These are phyloP conservation scores for Domatiomyces globalis DNA, from an alignment of 2,329 filamentous ascomycete species.

Conservation along the genomic window DNA sequence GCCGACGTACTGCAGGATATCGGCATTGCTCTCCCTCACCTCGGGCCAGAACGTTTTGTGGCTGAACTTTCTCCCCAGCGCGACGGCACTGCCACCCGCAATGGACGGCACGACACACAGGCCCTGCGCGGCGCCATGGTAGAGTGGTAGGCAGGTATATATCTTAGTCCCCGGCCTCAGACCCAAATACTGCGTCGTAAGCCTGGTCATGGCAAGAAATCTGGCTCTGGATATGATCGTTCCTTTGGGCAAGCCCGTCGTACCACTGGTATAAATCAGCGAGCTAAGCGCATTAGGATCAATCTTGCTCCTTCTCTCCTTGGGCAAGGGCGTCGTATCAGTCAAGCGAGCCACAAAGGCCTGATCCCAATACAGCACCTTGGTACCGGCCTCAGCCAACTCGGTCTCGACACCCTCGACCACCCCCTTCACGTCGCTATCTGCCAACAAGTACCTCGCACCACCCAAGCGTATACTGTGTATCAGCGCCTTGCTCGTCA, in stretches of 20 bases:
- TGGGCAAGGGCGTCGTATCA: constrained; percentile 38
- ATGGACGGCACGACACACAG: constrained; percentile 33
- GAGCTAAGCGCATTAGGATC: constrained; percentile 42
- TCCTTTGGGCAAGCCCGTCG: constrained; percentile 58
- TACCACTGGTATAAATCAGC: constrained; percentile 65
- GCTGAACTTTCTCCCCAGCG: constrained; percentile 25
- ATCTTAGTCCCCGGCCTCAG: constrained; percentile 40
- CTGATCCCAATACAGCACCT: constrained; percentile 41
- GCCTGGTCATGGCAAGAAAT: constrained; percentile 16
- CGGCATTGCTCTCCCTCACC: constrained; percentile 28
- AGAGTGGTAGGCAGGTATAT: constrained; percentile 65
- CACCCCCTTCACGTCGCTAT: constrained; percentile 39
- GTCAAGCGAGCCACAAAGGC: constrained; percentile 30
- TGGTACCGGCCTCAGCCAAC: constrained; percentile 41
- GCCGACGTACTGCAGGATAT: constrained; percentile 44
- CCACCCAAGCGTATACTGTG: constrained; percentile 50
- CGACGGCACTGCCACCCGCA: constrained; percentile 37
- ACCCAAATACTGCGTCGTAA: constrained; percentile 21
- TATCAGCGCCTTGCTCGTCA: constrained; percentile 47
- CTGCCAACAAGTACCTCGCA: constrained; percentile 44
- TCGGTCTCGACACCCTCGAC: constrained; percentile 33
- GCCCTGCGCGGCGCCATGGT: constrained; percentile 56
- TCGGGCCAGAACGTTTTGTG: constrained; percentile 19
- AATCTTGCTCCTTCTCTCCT: constrained; percentile 41
- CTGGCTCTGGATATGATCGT: constrained; percentile 27